Evolutionary conservation across 73 alveolate genomes (phyloP).

Genomic region (Effrenium voratum): DNA sequence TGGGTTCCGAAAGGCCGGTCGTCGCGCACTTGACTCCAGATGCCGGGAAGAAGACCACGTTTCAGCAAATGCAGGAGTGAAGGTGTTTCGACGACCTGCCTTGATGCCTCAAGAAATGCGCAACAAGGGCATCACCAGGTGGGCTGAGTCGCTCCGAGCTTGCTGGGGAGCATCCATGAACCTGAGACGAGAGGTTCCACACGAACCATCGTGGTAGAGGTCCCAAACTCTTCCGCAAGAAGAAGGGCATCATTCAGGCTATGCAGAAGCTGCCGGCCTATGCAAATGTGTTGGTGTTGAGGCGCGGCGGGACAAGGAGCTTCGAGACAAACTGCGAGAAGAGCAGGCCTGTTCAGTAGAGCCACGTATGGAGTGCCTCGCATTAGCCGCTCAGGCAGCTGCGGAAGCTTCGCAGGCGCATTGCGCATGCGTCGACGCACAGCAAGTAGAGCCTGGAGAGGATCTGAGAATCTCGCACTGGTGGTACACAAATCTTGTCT

Average conservation of each 20-base stretch:
- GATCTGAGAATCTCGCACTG: too few species aligned
- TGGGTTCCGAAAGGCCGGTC: constrained; percentile 91
- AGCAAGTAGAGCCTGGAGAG: too few species aligned
- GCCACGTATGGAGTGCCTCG: too few species aligned
- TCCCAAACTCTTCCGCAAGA: constrained; percentile 41
- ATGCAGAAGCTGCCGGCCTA: neutral
- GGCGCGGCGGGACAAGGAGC: constrained; percentile 86
- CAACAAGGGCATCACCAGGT: constrained; percentile 50
- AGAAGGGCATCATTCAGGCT: constrained; percentile 75
- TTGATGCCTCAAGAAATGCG: constrained; percentile 81
- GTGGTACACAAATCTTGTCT: too few species aligned
- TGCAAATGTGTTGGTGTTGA: neutral
- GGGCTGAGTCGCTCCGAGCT: neutral
- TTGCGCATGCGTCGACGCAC: too few species aligned
- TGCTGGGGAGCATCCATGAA: neutral
- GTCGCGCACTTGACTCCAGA: neutral
- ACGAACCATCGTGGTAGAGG: constrained; percentile 56
- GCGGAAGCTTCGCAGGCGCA: too few species aligned
- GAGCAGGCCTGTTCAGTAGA: constrained; percentile 82
- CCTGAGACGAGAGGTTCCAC: constrained; percentile 29
- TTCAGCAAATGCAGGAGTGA: constrained; percentile 92
- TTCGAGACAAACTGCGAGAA: constrained; percentile 67
- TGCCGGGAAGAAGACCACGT: too few species aligned
- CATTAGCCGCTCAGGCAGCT: too few species aligned
- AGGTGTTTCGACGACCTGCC: constrained; percentile 91